Evolutionary conservation across 441 rosid species (phyloP).

Genomic region (Eutrema salsugineum): DNA sequence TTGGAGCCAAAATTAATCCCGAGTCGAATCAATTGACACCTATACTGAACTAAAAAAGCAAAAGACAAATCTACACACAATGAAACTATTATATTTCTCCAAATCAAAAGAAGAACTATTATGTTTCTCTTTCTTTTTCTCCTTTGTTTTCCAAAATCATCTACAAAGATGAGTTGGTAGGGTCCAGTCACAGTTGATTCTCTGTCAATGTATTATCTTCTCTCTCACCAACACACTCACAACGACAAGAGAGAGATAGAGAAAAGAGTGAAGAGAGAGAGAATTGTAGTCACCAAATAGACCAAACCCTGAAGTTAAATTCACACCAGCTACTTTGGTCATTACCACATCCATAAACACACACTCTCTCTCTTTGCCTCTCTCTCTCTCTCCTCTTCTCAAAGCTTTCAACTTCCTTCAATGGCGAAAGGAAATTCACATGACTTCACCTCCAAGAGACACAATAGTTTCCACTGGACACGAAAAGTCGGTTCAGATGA

Average conservation of each 20-base stretch:
- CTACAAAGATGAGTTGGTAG: slow-evolving; percentile 46
- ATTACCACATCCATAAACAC: not conserved
- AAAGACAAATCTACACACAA: slow-evolving; percentile 28
- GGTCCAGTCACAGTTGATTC: slow-evolving; percentile 46
- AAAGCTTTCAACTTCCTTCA: slow-evolving; percentile 26
- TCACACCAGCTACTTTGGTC: slow-evolving; percentile 22
- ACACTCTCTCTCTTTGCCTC: not conserved
- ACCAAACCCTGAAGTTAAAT: slow-evolving; percentile 34
- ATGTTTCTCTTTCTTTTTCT: not conserved
- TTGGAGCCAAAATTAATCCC: not conserved
- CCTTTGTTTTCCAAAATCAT: slow-evolving; percentile 12
- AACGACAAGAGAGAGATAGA: slow-evolving; percentile 19
- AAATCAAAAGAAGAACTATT: too few relatives aligned
- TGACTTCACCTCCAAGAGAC: slow-evolving; percentile 68
- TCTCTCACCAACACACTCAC: slow-evolving; percentile 35
- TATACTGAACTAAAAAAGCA: slow-evolving; percentile 27
- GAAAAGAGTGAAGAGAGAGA: slow-evolving; percentile 7
- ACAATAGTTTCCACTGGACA: slow-evolving; percentile 75
- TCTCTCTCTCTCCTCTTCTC: not conserved
- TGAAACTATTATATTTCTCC: slow-evolving; percentile 5
- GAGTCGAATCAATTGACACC: slow-evolving; percentile 20
- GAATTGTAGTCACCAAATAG: slow-evolving; percentile 40
- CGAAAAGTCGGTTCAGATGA: slow-evolving; percentile 59
- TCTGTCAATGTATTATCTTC: slow-evolving; percentile 65
- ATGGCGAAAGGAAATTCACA: slow-evolving; percentile 56